Base-by-base conservation (phyloP, 768 basidiomycete species). In the Termitomyces sp. region DNA sequence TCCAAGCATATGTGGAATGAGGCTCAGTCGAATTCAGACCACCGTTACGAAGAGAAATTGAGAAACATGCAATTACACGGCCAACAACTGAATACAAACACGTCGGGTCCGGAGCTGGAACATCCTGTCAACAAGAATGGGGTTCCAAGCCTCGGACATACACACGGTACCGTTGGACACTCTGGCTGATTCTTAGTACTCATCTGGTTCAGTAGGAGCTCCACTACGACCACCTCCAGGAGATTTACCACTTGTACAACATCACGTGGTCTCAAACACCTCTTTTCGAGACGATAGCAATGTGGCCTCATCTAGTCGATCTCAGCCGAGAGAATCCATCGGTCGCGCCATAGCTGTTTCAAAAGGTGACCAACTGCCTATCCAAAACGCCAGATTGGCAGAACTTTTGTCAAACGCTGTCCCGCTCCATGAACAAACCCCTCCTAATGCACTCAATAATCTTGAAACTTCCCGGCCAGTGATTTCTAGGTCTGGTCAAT, bases 361-460 rank as follows among this genome's bases (percentile, higher is more conserved):
- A 18, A 9, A 31, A 56, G 51, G 31, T 24, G 28, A 56, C 39
- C 65, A 64, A 22, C 59, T 64, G 46, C 64, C 69, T 57, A 74
- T 70, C 46, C 66, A 69, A 6, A 68, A 72, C 57, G 70, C 70
- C n/a, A 62, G 60, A 56, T 55, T 74, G 39, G 72, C 72, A 31
- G 74, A 75, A 54, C 57, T 75, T 9, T 62, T 75, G 42, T 74
- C 71, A 26, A 67, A 69, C 24, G 61, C 69, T 13, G 5, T 26
- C 5, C 33, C 56, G 10, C 6, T 31, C 3, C 8, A 55, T 28
- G 20, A 41, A 24, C 22, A 13, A n/a, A 20, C 18, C 4, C 20
- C 44, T 13, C 9, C 33, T 7, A n/a, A 5, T 20, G 44, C 18
- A 6, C 2, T 18, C 13, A 26, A 33, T 18, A 16, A 46, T 12